These are phyloP conservation scores for Penicillium palitans DNA, from an alignment of 2,329 filamentous ascomycete species.

Conservation along the genomic window DNA sequence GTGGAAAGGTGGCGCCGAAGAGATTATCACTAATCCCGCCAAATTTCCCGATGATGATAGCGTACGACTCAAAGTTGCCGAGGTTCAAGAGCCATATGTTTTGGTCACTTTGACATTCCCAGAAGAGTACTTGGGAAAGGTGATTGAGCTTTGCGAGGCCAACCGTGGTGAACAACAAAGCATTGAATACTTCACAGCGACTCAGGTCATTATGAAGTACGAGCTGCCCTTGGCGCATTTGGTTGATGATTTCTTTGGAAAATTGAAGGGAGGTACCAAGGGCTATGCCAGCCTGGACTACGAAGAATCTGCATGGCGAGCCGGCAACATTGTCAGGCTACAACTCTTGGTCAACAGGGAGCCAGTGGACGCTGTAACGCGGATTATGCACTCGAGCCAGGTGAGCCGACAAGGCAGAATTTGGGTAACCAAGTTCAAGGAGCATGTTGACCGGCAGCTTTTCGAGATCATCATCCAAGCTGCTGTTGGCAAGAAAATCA, in stretches of 20 bases:
- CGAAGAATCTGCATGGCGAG: conserved; percentile 86
- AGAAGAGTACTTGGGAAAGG: conserved; percentile 88
- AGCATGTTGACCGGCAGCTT: conserved; percentile 95
- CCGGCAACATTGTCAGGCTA: conserved; percentile 79
- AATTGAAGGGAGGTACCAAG: conserved; percentile 89
- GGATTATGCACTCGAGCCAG: conserved; percentile 81
- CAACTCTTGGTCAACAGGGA: conserved; percentile 91
- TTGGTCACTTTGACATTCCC: conserved; percentile 84
- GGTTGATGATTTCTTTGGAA: conserved; percentile 96
- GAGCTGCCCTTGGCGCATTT: conserved; percentile 83
- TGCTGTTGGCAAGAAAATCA: conserved; percentile 74
- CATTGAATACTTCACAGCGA: conserved; percentile 85
- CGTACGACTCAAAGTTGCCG: conserved; percentile 55
- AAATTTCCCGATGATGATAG: conserved; percentile 77
- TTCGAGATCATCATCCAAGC: conserved; percentile 97
- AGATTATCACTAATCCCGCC: conserved; percentile 79
- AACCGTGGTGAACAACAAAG: conserved; percentile 86
- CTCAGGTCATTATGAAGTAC: conserved; percentile 93
- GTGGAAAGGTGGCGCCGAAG: conserved; percentile 74
- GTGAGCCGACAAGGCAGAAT: conserved; percentile 74
- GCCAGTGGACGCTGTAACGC: conserved; percentile 91
- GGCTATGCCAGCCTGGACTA: conserved; percentile 97
- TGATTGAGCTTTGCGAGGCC: conserved; percentile 90
- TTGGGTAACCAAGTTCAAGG: conserved; percentile 96
- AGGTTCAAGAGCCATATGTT: conserved; percentile 74